Evolutionary conservation across 2,329 filamentous ascomycete genomes (phyloP), one percentile per base, ranked within the genome.

Genomic region (Macroventuria anomochaeta): DNA sequence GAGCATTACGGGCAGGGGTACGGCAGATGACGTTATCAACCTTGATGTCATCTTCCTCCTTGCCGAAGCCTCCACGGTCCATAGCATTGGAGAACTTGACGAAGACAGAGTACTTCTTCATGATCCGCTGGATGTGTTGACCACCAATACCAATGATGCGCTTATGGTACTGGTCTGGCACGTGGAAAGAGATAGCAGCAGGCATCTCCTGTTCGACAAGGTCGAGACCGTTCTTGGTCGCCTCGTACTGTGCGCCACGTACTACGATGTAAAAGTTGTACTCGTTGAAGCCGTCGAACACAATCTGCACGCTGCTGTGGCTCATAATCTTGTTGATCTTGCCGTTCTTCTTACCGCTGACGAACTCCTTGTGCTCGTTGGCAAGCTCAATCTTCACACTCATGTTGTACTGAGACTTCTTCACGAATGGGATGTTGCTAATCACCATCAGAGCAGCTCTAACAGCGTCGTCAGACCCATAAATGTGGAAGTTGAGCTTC

Each of bases 241-340:
- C 92, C 61, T 97, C 93, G 73, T 97, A 97, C 65, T 90, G 89
- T 49, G 88, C 88, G 38, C 91, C 93, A 72, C 95, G 93, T 50
- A 99, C 93, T 71, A 99, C 95, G 62, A 99, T 99, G 77, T 97
- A 96, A 81, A 99, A 99, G 77, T 99, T 97, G 83, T 97, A 99
- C 79, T 99, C 95, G 76, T 97, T 96, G 81, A 97, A 99, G 59
- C 92, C 93, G 72, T 99, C 95, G 64, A 99, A 99, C 59, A 99
- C 93, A 70, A 99, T 97, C 77, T 99, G 95, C 11, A 99, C 95
- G 67, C 96, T 97, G 82, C 93, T 97, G 76, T 97, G 93, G 20
- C 93, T 95, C 95, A 99, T 99, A 70, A 99, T 99, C 82, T 99
- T 99, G 83, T 99, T 99, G 77, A 99, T 99, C 80, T 99, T 99